A percentile compares a stretch with the other conserved stretches of the same genome.
These are phyloP conservation scores for Pseudopithomyces maydicus DNA, from an alignment of 2,329 filamentous ascomycete genomes.

Conservation along the genomic window DNA sequence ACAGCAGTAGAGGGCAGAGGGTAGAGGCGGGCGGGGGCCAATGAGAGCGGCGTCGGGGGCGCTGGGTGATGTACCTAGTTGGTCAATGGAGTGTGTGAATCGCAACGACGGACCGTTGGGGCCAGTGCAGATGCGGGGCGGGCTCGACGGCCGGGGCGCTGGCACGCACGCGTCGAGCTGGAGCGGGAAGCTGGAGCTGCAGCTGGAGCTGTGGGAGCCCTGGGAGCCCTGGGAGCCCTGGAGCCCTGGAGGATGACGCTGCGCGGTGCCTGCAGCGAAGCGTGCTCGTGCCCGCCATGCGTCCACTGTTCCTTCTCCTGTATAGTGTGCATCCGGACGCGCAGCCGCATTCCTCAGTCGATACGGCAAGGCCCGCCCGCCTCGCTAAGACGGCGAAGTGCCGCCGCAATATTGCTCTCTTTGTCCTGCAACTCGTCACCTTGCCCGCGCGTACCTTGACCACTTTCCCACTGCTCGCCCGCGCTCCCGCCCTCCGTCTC, in stretches of 20 bases:
- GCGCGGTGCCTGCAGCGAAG: conserved; percentile 6
- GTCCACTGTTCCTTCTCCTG: neutral
- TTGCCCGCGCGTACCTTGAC: conserved; percentile 16
- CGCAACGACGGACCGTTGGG: neutral
- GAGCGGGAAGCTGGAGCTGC: conserved; percentile 7
- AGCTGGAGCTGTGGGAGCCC: neutral
- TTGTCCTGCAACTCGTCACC: conserved; percentile 24
- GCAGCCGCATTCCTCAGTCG: conserved; percentile 21
- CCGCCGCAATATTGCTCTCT: conserved; percentile 26
- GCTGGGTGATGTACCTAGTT: neutral
- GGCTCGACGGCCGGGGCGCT: neutral
- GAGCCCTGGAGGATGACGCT: neutral
- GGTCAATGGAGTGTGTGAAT: neutral
- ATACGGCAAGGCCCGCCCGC: conserved; percentile 33
- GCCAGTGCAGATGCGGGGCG: conserved; percentile 1
- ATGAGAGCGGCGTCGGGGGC: neutral
- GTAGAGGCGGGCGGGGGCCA: conserved; percentile 6
- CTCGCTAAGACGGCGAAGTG: conserved; percentile 38
- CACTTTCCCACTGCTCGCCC: conserved; percentile 16
- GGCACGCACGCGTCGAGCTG: conserved; percentile 1
- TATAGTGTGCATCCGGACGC: neutral
- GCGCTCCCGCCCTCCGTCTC: conserved; percentile 13
- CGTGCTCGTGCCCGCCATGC: neutral
- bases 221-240: too few species aligned
- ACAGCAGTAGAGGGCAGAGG: conserved; percentile 28